Evolutionary conservation across 371 early-diverging fungal species (phyloP).

Genomic region (Mucor circinelloides): DNA sequence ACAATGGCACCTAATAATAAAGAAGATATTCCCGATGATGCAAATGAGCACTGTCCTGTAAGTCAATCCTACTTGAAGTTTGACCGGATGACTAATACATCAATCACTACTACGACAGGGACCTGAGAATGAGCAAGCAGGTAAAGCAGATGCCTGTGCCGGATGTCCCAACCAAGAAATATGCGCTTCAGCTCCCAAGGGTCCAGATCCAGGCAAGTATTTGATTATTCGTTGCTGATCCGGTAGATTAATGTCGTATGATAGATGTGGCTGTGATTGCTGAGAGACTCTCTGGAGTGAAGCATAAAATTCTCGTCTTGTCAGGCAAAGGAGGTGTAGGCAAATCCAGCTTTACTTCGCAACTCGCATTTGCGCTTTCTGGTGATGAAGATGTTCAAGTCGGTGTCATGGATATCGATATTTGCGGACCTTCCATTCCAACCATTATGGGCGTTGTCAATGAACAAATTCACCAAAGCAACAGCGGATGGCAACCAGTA

Average conservation of each 20-base stretch:
- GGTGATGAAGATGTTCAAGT: constrained; percentile 67
- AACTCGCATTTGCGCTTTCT: constrained; percentile 80
- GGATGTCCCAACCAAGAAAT: constrained; percentile 97
- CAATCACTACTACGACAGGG: constrained; percentile 52
- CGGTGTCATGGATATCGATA: constrained; percentile 98
- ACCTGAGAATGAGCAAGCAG: constrained; percentile 88
- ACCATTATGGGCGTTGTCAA: constrained; percentile 88
- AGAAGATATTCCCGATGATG: constrained; percentile 56
- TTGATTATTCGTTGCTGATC: neutral
- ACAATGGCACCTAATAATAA: constrained; percentile 10
- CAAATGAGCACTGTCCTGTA: constrained; percentile 76
- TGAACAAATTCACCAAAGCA: constrained; percentile 84
- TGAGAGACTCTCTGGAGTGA: constrained; percentile 65
- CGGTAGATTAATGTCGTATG: neutral
- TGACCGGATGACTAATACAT: constrained; percentile 3
- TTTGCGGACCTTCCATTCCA: constrained; percentile 99
- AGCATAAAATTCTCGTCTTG: constrained; percentile 90
- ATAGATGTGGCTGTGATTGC: constrained; percentile 76
- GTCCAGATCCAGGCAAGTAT: constrained; percentile 90
- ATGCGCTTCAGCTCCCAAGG: constrained; percentile 89
- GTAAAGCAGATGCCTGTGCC: constrained; percentile 90
- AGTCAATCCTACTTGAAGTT: constrained; percentile 5
- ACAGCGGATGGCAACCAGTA: constrained; percentile 89
- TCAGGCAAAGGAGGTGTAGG: constrained; percentile 99
- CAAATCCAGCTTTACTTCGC: constrained; percentile 86